phyloP scores from a whole-genome alignment of 2,329 filamentous ascomycete species.

The Aspergillus sp. region DNA sequence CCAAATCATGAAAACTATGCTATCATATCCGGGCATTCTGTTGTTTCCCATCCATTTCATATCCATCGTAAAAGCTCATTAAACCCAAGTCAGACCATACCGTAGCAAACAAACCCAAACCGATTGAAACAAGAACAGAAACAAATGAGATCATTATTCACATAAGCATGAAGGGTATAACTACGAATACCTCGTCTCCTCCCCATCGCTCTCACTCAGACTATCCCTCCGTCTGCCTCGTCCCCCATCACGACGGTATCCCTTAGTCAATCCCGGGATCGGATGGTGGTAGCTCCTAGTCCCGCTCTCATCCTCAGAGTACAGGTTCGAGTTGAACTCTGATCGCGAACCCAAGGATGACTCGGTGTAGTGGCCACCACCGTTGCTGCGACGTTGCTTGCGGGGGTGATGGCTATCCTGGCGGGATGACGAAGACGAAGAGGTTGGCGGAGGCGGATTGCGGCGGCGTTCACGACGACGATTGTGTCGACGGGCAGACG shows the following conservation, averaged over 20 bases:
- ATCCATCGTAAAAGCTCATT: too few species aligned
- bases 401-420: conserved; percentile 33
- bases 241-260: conserved; percentile 32
- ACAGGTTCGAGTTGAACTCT: conserved; percentile 35
- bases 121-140: background rate
- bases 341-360: conserved; percentile 38
- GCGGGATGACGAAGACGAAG: conserved; percentile 24
- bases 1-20: too few species aligned
- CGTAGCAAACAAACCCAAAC: too few species aligned
- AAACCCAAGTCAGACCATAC: too few species aligned
- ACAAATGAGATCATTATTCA: background rate
- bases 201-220: conserved; percentile 47
- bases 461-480: conserved; percentile 25
- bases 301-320: conserved; percentile 38
- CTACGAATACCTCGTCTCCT: background rate
- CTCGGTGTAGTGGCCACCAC: conserved; percentile 37
- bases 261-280: conserved; percentile 48
- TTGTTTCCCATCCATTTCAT: too few species aligned
- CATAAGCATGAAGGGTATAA: background rate
- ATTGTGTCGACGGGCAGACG: conserved; percentile 22
- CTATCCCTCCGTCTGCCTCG: conserved; percentile 44
- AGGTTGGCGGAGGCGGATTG: conserved; percentile 15
- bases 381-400: conserved; percentile 25
- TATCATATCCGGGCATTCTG: too few species aligned
- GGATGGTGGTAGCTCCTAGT: conserved; percentile 53